Conservation (phyloP, 2,329 filamentous ascomycete genomes). For the Kalmusia sp. region DNA sequence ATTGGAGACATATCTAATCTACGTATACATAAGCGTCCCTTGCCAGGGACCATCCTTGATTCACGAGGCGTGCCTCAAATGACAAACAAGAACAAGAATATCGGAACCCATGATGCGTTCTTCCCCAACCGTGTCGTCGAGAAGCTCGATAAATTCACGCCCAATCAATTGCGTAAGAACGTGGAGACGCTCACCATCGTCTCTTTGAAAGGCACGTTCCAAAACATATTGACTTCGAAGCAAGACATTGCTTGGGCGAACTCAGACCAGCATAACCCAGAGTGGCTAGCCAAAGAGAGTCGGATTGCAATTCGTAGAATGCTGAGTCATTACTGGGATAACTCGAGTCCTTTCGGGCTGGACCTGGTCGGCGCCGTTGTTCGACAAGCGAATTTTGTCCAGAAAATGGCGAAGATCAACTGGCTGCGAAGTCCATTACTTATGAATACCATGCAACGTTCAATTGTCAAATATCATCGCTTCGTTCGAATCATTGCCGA, state of each 20-base stretch:
- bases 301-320: conserved; percentile 65
- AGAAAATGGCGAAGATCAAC: conserved; percentile 79
- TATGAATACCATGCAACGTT: conserved; percentile 67
- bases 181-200: conserved; percentile 29
- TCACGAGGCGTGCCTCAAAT: conserved; percentile 55
- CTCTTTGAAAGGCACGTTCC: conserved; percentile 14
- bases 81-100: conserved; percentile 28
- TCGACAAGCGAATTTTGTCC: conserved; percentile 67
- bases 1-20: conserved; percentile 61
- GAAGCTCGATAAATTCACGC: conserved; percentile 32
- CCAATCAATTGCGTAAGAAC: conserved; percentile 18
- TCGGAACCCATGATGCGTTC: conserved; percentile 23
- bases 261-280: conserved; percentile 15
- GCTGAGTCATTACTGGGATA: conserved; percentile 76
- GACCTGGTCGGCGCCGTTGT: conserved; percentile 71
- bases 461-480: conserved; percentile 69
- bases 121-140: conserved; percentile 25
- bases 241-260: conserved; percentile 48
- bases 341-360: conserved; percentile 68
- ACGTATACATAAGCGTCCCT: conserved; percentile 56
- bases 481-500: conserved; percentile 67
- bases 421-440: conserved; percentile 78
- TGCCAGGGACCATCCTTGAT: conserved; percentile 75
- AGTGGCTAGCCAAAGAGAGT: conserved; percentile 19
- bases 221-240: conserved; percentile 9